Evolutionary conservation across 2,329 filamentous ascomycete genomes (phyloP).

Genomic region (Phialemoniopsis sp.): DNA sequence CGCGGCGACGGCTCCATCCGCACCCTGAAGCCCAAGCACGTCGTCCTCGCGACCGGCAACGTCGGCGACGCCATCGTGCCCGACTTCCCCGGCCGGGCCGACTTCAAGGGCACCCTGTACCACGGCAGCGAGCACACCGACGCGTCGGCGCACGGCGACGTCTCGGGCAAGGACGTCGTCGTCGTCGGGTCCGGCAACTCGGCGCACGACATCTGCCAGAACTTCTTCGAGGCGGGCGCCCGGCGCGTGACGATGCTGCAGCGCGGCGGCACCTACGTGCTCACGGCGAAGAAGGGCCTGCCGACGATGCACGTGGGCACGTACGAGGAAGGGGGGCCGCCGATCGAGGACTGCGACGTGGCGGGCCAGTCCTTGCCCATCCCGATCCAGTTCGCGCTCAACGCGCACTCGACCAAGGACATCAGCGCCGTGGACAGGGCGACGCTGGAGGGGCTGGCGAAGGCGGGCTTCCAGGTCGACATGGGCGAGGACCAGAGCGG

Average conservation of each 20-base stretch:
- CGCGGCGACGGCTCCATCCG: slow-evolving; percentile 24
- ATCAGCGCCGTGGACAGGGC: neutral
- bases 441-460: neutral
- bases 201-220: slow-evolving; percentile 61
- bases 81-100: slow-evolving; percentile 26
- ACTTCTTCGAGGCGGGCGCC: slow-evolving; percentile 59
- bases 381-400: neutral
- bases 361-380: neutral
- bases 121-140: slow-evolving; percentile 56
- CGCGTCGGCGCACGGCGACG: slow-evolving; percentile 34
- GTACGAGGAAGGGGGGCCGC: no score
- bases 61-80: slow-evolving; percentile 30
- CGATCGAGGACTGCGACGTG: neutral
- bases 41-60: slow-evolving; percentile 47
- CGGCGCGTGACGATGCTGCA: slow-evolving; percentile 65
- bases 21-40: slow-evolving; percentile 39
- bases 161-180: slow-evolving; percentile 54
- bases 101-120: slow-evolving; percentile 52
- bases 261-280: slow-evolving; percentile 36
- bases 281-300: neutral
- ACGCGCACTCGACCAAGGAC: neutral
- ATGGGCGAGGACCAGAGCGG: neutral
- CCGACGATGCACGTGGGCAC: no score
- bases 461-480: neutral
- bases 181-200: slow-evolving; percentile 64